Base-by-base conservation (phyloP, 495 filamentous ascomycete genomes). In the Emericellopsis terricola region DNA sequence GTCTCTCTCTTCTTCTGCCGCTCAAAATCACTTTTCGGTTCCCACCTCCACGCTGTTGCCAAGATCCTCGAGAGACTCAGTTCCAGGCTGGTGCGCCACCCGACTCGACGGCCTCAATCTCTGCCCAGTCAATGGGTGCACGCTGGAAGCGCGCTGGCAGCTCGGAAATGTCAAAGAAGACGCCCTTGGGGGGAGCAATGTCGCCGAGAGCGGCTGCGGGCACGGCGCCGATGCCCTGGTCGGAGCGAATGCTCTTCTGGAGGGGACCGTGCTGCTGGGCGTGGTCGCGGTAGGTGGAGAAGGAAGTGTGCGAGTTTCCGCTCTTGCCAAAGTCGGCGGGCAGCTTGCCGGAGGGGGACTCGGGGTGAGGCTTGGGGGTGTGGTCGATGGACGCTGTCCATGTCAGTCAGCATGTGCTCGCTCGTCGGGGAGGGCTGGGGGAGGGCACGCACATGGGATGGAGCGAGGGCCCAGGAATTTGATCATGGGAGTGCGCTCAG, bases 221-320 rank as follows among this genome's bases (percentile, higher is more conserved):
- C 23, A 55, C 49, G 29, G 70, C 66, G 33, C 83, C 83, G 29
- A 89, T 68, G 42, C 59, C 60, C 32, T 63, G 64, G 29, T 54
- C 55, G 27, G 50, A 48, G 49, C 52, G 54, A 50, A 64, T 55
- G 43, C 59, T 62, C 43, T 69, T 65, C 41, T 67, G 67, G 31
- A 96, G 73, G 8, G 89, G 89, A 15, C 89, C 89, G 55, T 94
- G 86, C 52, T 94, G 87, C 55, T 84, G 79, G 17, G 87, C 91
- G 57, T 83, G 82, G 51, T 76, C 71, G 47, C 89, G 77, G 71
- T 97, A 97, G 45, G 73, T 62, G 40, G 82, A 83, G 65, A 97
- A 97, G 29, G 78, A 78, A 3, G 66, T 45, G 46, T 83, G 81
- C 29, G 48, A 42, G 14, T 44, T 44, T 19, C 41, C 42, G 44